Evolutionary conservation across 108 stramenopile genomes (phyloP).

Genomic region (Schizochytrium sp.): DNA sequence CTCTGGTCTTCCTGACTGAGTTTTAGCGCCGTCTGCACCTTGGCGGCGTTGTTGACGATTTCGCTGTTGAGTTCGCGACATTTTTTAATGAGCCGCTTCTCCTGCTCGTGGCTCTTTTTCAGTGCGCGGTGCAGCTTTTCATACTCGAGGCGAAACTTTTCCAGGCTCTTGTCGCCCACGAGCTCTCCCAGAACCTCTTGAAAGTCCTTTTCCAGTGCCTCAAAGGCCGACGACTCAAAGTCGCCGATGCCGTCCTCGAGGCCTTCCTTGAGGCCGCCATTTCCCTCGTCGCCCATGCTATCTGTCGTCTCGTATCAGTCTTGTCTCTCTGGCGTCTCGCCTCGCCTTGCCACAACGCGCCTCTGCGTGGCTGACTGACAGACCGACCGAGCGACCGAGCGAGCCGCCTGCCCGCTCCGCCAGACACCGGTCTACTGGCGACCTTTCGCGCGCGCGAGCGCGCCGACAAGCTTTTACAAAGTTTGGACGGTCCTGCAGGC

Average conservation of each 20-base stretch:
- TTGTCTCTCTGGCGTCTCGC: neutral
- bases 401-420: too few relatives aligned
- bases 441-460: too few relatives aligned
- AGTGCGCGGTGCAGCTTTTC: conserved; percentile 61
- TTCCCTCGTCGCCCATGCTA: neutral
- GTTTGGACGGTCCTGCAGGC: too few relatives aligned
- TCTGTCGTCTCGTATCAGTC: neutral
- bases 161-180: conserved; percentile 52
- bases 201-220: conserved; percentile 24
- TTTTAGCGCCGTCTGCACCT: conserved; percentile 57
- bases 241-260: neutral
- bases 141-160: conserved; percentile 57
- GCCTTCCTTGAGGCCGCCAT: neutral
- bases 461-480: too few relatives aligned
- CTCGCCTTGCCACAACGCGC: too few relatives aligned
- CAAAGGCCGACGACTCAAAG: conserved; percentile 7
- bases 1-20: conserved; percentile 58
- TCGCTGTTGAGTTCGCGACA: conserved; percentile 57
- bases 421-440: too few relatives aligned
- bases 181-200: conserved; percentile 48
- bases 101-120: conserved; percentile 55
- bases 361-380: too few relatives aligned
- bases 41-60: conserved; percentile 58
- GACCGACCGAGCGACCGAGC: too few relatives aligned
- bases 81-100: conserved; percentile 58